Evolutionary conservation across 768 basidiomycete genomes (phyloP), one percentile per base, ranked within the genome.

Genomic region (Phylloporus sp.): DNA sequence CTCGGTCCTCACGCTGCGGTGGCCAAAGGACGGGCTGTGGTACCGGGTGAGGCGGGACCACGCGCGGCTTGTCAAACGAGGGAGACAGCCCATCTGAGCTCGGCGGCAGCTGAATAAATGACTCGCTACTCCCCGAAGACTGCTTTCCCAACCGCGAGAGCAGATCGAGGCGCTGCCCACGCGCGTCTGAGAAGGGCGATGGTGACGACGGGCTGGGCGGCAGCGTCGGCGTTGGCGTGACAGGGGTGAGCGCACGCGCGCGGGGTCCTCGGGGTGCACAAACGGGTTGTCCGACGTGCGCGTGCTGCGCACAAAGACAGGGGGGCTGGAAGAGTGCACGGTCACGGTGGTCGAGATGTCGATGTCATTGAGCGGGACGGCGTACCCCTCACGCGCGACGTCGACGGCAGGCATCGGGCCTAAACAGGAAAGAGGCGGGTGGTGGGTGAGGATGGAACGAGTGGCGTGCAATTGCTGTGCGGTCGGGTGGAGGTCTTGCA

Each of bases 51-150:
- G 72, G 72, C 4, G 73, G 67, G 9, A 44, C 64, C 46, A 59
- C 57, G 15, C 58, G 69, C 13, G 75, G 76, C 4, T 73, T 71
- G 20, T 70, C 72, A 11, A 69, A 48, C 1, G 35, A 62, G 23
- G 70, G 73, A 6, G 86, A 84, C 2, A 88, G 70, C 29, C 74
- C 79, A n/a, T 88, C 69, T 0, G 84, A 83, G 52, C 72, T 76
- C 0, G 82, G 83, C 1, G 79, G 76, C 1, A 76, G 16, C 13
- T 42, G 77, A 27, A 60, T 62, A 35, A 60, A 29, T 4, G 60
- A 57, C 2, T 65, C 57, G 18, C 31, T 32, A 20, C 24, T 27
- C 42, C 23, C 49, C 15, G 38, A 50, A 16, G 41, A 50, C 34
- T 51, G 59, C 23, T 31, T 48, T 6, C 22, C 32, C 6, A 36